Evolutionary conservation across 176 grass and related monocot species (phyloP).

Genomic region (Oryza punctata): DNA sequence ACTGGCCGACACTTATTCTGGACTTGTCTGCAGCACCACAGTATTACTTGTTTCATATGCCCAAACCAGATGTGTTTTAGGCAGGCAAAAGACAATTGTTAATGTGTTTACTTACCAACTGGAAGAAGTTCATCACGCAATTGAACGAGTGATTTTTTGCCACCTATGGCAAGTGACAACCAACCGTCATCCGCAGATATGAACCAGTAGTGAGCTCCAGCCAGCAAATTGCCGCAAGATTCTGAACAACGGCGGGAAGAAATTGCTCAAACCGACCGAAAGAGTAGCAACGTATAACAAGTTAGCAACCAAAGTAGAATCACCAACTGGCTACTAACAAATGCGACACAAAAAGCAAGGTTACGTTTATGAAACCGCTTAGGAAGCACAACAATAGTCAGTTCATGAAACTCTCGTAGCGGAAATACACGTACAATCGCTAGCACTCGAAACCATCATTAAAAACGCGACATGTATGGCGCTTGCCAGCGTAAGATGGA

Average conservation of each 20-base stretch:
- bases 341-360: neutral
- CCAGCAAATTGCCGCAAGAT: too few relatives aligned
- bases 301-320: neutral
- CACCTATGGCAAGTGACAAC: too few relatives aligned
- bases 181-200: neutral
- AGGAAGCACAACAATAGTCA: neutral
- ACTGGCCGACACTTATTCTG: too few relatives aligned
- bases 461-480: neutral
- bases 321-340: neutral
- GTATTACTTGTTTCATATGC: too few relatives aligned
- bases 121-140: too few relatives aligned
- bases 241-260: neutral
- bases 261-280: neutral
- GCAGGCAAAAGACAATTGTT: too few relatives aligned
- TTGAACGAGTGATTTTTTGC: too few relatives aligned
- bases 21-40: too few relatives aligned
- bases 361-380: neutral
- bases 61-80: too few relatives aligned
- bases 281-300: neutral
- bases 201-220: too few relatives aligned
- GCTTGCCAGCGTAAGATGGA: constrained; percentile 5
- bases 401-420: neutral
- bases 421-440: neutral
- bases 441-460: neutral
- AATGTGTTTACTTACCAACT: too few relatives aligned